Percentiles rank a stretch among this genome's conserved stretches.
These are phyloP conservation scores for Nannochloropsis granulata DNA, from an alignment of 108 stramenopile species.

Conservation along the genomic window DNA sequence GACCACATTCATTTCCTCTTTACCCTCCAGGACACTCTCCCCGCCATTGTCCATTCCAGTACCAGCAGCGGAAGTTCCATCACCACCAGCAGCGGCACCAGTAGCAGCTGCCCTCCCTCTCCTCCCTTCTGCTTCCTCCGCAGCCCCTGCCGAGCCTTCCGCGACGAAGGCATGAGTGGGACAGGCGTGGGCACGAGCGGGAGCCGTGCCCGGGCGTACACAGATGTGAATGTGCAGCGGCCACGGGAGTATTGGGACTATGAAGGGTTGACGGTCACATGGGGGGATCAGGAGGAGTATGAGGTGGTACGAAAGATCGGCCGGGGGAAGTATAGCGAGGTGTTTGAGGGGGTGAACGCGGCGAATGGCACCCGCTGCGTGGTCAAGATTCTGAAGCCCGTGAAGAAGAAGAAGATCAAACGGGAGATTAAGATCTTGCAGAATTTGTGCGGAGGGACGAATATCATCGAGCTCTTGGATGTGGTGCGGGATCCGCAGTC, in stretches of 20 bases:
- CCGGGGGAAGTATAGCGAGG: conserved; percentile 95
- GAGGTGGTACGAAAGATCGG: conserved; percentile 98
- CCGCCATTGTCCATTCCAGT: background rate
- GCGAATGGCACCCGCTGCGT: conserved; percentile 90
- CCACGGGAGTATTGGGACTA: conserved; percentile 99
- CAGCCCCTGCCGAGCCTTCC: background rate
- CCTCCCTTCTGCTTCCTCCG: background rate
- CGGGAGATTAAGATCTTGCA: conserved; percentile 95
- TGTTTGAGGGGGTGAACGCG: conserved; percentile 94
- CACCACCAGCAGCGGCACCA: background rate
- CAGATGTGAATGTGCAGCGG: conserved; percentile 94
- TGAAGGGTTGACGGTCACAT: conserved; percentile 89
- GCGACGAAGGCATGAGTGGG: background rate
- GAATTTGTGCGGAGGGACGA: conserved; percentile 97
- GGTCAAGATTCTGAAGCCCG: conserved; percentile 98
- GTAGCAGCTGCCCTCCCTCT: background rate
- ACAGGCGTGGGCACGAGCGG: background rate
- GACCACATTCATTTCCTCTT: background rate
- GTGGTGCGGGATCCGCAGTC: conserved; percentile 97
- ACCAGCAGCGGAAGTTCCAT: background rate
- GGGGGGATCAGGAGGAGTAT: conserved; percentile 98
- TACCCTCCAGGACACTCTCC: background rate
- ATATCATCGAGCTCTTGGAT: conserved; percentile 97
- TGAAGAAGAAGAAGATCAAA: conserved; percentile 99
- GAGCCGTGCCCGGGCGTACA: conserved; percentile 59